Evolutionary conservation across 2,329 filamentous ascomycete genomes (phyloP).

Genomic region (Graphilbum fragrans): DNA sequence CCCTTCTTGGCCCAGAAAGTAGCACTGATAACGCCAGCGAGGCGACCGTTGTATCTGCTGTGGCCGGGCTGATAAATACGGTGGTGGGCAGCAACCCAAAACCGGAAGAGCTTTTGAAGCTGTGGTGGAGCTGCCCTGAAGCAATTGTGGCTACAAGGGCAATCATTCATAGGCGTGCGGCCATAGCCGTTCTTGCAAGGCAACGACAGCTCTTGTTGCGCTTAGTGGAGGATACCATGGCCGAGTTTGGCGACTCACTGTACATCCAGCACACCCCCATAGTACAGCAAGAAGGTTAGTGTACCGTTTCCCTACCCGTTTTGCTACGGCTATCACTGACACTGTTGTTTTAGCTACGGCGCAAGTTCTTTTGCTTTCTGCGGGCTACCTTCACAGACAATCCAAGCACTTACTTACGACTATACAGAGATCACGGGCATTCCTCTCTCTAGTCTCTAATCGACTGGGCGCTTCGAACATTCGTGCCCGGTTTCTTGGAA

Average conservation of each 20-base stretch:
- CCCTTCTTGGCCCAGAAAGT: conserved; percentile 25
- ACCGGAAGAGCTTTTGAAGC: conserved; percentile 41
- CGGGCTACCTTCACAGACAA: conserved; percentile 61
- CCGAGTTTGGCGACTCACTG: conserved; percentile 71
- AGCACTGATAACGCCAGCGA: too few relatives aligned
- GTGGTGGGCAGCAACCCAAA: conserved; percentile 34
- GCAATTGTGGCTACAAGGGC: conserved; percentile 53
- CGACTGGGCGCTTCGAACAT: conserved; percentile 65
- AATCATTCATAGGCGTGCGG: conserved; percentile 54
- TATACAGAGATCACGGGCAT: conserved; percentile 58
- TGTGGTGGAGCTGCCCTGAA: conserved; percentile 53
- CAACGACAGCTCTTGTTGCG: conserved; percentile 37
- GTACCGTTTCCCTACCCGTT: too few relatives aligned
- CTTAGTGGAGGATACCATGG: conserved; percentile 56
- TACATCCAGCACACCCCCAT: conserved; percentile 77
- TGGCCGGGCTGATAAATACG: conserved; percentile 41
- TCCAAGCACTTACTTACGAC: conserved; percentile 55
- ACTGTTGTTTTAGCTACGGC: conserved; percentile 47
- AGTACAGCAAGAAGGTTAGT: conserved; percentile 78
- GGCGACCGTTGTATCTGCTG: conserved; percentile 35
- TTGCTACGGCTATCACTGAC: conserved; percentile 11
- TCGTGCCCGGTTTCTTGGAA: conserved; percentile 70
- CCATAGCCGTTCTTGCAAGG: conserved; percentile 43
- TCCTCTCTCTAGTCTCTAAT: conserved; percentile 74
- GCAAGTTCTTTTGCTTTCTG: conserved; percentile 64